Evolutionary conservation across 2,329 filamentous ascomycete genomes (phyloP).

Genomic region (Colletotrichum magnum): DNA sequence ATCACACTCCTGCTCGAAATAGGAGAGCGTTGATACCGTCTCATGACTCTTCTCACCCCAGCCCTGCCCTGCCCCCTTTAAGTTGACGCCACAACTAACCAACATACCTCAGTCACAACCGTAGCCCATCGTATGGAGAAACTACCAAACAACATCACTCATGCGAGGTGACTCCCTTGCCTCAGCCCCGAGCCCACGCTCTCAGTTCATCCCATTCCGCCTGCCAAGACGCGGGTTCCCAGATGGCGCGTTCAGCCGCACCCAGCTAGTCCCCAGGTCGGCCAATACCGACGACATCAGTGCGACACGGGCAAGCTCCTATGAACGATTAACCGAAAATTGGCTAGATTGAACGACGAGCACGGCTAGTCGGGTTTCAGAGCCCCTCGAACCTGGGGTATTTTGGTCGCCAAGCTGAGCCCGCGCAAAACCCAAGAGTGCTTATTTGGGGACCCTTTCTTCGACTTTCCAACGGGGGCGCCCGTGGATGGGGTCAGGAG

Average conservation of each 20-base stretch:
- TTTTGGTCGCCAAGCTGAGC: conserved; percentile 4
- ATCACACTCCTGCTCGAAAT: too few relatives aligned
- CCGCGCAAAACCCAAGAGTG: too few relatives aligned
- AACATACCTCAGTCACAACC: too few relatives aligned
- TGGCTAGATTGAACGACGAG: neutral
- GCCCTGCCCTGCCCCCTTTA: too few relatives aligned
- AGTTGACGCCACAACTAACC: too few relatives aligned
- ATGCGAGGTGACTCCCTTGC: neutral
- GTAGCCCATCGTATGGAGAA: too few relatives aligned
- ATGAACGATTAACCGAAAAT: neutral
- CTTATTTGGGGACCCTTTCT: too few relatives aligned
- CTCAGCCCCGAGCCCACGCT: neutral
- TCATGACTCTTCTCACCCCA: too few relatives aligned
- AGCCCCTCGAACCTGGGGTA: neutral
- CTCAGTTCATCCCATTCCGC: neutral
- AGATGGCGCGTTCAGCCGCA: conserved; percentile 10
- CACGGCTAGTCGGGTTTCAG: conserved; percentile 2
- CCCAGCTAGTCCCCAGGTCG: neutral
- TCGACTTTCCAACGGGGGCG: too few relatives aligned
- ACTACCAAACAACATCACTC: neutral
- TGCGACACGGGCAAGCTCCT: neutral
- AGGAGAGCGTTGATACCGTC: too few relatives aligned
- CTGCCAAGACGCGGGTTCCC: neutral
- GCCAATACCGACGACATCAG: neutral
- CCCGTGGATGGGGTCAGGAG: too few relatives aligned